Percentiles rank a stretch among this genome's conserved stretches.
Conservation (phyloP, 164 flowering plant species). For the Nymphaea colorata region DNA sequence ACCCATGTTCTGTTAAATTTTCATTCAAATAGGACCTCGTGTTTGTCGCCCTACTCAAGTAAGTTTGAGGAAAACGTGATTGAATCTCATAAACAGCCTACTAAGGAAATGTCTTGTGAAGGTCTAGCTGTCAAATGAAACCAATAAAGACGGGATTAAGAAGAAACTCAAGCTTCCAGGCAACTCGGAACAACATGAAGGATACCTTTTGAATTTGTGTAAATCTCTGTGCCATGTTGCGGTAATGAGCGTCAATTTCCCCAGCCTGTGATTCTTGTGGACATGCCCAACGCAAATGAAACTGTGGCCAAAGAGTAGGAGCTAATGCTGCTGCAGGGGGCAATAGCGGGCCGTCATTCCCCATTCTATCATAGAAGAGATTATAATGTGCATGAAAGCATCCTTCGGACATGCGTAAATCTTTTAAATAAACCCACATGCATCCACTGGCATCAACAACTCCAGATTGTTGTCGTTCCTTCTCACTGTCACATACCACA, state of each 20-base stretch:
- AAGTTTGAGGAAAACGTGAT: no score
- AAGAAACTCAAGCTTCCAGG: background rate
- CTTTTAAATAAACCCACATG: conserved; percentile 72
- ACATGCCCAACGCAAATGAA: conserved; percentile 95
- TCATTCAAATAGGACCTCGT: no score
- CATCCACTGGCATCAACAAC: conserved; percentile 74
- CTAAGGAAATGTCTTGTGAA: no score
- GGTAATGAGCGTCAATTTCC: conserved; percentile 63
- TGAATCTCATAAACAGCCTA: no score
- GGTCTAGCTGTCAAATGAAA: no score
- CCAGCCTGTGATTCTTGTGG: conserved; percentile 77
- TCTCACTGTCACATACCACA: conserved; percentile 51
- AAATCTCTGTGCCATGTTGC: conserved; percentile 41
- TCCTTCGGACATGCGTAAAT: conserved; percentile 61
- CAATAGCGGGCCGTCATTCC: conserved; percentile 48
- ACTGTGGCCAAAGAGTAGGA: conserved; percentile 95
- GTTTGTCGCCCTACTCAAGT: no score
- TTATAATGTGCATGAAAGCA: conserved; percentile 71
- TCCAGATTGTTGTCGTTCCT: conserved; percentile 73
- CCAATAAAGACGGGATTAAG: background rate
- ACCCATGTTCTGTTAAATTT: no score
- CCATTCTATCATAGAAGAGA: conserved; percentile 65
- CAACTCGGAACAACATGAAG: background rate
- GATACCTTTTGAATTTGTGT: conserved; percentile 68
- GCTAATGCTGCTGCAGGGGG: conserved; percentile 99